Base-by-base conservation (phyloP, 306 rosid genomes). In the Coriaria nepalensis region DNA sequence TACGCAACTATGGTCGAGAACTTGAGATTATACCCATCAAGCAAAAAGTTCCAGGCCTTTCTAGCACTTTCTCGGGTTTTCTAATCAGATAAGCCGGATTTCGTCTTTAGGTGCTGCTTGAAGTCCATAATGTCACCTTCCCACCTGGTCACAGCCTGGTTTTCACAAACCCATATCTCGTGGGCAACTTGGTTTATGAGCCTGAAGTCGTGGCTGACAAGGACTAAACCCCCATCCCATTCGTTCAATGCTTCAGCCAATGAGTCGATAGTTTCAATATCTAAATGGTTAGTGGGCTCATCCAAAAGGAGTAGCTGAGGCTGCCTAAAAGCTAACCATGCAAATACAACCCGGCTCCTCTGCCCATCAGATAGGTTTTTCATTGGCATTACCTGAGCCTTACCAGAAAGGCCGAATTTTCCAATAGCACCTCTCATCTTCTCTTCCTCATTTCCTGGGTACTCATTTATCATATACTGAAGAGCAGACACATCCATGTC, bases 191-290 rank as follows among this genome's bases (percentile, higher is more conserved):
- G 98, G 72, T 92, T 92, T 47, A 92, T 92, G 66, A 92, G 96
- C 78, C 98, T 82, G 69, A 92, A 92, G 57, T 92, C 98, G 43
- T 92, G 98, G 62, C 98, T 92, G 43, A 92, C 96, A 49, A 92
- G 96, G 48, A 92, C 98, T 77, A 92, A 0, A 10, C 98, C 98
- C 43, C 98, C 98, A 52, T 92, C 98, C 98, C 98, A 85, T 70
- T 92, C 98, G 40, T 92, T 92, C 80, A 92, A 52, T 14, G 98
- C 98, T 60, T 85, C 98, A 0, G 98, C 98, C 69, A 92, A 56
- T 0, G 98, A 92, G 70, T 92, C 98, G 0, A 92, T 92, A 15
- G 96, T 92, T 73, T 92, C 96, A 5, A 85, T 92, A 73, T 92
- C 98, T 70, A 92, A 85, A 61, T 92, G 98, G 49, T 92, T 85